phyloP scores from a whole-genome alignment of 164 flowering plant species.

The Liquidambar formosana region DNA sequence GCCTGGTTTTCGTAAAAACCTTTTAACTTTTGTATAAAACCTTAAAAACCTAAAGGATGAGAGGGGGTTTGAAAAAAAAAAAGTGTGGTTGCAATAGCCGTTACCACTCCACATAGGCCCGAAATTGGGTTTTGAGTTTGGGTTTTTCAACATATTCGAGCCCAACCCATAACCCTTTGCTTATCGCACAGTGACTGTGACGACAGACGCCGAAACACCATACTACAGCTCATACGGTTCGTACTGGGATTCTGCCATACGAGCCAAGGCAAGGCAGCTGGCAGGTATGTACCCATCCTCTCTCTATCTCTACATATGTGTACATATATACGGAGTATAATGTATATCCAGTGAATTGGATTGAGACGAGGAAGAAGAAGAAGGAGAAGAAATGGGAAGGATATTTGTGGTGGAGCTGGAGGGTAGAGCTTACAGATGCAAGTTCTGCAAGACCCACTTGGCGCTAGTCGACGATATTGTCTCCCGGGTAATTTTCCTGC shows the following conservation, averaged over 20 bases:
- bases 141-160: not conserved
- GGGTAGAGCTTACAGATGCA: slow-evolving; percentile 72
- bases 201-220: not conserved
- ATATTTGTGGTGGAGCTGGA: slow-evolving; percentile 69
- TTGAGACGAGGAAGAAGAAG: not conserved
- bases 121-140: too few species aligned
- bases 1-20: too few species aligned
- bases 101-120: too few species aligned
- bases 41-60: too few species aligned
- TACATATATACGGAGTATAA: not conserved
- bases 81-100: too few species aligned
- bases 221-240: not conserved
- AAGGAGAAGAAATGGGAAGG: slow-evolving; percentile 63
- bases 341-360: not conserved
- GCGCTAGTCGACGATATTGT: slow-evolving; percentile 63
- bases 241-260: not conserved
- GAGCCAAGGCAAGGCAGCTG: too few species aligned
- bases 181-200: not conserved
- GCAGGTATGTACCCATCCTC: not conserved
- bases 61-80: too few species aligned
- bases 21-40: too few species aligned
- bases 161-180: not conserved
- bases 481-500: slow-evolving; percentile 44
- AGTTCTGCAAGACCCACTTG: slow-evolving; percentile 60
- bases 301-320: not conserved